phyloP scores from a whole-genome alignment of 2,329 filamentous ascomycete genomes.

The Cladophialophora bantiana region DNA sequence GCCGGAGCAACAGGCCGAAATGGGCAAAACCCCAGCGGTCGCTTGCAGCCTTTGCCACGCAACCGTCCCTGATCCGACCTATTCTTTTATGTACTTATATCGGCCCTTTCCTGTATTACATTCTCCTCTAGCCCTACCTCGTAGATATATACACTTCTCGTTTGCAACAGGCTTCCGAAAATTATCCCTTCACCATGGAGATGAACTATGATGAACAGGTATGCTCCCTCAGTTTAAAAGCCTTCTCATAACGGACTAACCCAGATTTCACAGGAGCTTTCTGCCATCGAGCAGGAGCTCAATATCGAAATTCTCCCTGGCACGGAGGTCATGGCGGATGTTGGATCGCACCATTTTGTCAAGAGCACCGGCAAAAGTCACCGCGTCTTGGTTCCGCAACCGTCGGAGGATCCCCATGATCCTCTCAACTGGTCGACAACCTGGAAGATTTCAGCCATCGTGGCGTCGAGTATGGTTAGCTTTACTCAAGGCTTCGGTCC shows the following conservation, averaged over 20 bases:
- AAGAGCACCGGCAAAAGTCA: constrained; percentile 52
- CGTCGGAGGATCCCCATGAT: constrained; percentile 56
- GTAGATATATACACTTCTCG: background rate
- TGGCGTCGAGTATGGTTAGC: constrained; percentile 54
- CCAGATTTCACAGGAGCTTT: constrained; percentile 31
- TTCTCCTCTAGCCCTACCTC: background rate
- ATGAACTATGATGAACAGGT: constrained; percentile 56
- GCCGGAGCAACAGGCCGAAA: too few species aligned
- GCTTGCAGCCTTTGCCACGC: background rate
- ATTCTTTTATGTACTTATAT: background rate
- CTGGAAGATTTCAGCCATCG: constrained; percentile 60
- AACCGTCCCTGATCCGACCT: background rate
- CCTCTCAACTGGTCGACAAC: constrained; percentile 58
- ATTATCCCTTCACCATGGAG: constrained; percentile 49
- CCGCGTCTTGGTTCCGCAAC: constrained; percentile 59
- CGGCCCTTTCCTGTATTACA: background rate
- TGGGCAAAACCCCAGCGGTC: too few species aligned
- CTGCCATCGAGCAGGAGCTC: constrained; percentile 47
- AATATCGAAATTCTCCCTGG: constrained; percentile 63
- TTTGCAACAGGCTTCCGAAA: background rate
- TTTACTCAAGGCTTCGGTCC: constrained; percentile 65
- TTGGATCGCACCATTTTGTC: constrained; percentile 69
- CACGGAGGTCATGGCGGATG: constrained; percentile 67
- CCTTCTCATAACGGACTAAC: background rate
- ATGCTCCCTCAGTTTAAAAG: constrained; percentile 29